These are phyloP conservation scores for Plectranthus barbatus DNA, from an alignment of 257 asterid genomes.

Conservation along the genomic window DNA sequence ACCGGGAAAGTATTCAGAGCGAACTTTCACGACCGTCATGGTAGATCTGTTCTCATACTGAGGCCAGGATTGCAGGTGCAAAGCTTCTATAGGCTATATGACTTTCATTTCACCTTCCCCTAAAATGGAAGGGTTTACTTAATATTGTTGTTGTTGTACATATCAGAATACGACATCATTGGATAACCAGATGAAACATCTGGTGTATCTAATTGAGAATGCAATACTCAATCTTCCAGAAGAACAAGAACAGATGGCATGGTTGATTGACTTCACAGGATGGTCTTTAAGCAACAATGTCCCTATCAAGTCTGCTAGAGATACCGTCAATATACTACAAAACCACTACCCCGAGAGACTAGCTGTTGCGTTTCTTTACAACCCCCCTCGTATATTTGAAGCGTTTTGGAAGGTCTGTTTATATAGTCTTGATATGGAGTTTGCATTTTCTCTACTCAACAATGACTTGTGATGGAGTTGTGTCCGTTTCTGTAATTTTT, in stretches of 20 bases:
- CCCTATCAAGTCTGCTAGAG: constrained; percentile 79
- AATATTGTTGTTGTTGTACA: background rate
- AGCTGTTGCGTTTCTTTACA: constrained; percentile 73
- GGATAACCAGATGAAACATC: constrained; percentile 78
- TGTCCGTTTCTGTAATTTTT: background rate
- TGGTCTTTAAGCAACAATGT: constrained; percentile 76
- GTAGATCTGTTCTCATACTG: constrained; percentile 80
- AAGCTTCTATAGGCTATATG: background rate
- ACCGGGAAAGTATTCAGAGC: constrained; percentile 85
- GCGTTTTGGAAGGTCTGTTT: constrained; percentile 88
- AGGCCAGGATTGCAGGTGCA: constrained; percentile 86
- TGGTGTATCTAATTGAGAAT: constrained; percentile 85
- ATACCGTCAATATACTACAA: constrained; percentile 63
- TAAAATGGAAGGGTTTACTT: background rate
- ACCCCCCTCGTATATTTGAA: constrained; percentile 86
- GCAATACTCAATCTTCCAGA: constrained; percentile 90
- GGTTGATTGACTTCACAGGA: constrained; percentile 92
- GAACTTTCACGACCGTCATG: constrained; percentile 74
- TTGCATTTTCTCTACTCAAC: background rate
- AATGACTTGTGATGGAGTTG: background rate
- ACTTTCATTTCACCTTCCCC: background rate
- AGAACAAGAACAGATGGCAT: constrained; percentile 90
- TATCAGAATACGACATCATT: constrained; percentile 71
- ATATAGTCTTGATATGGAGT: background rate
- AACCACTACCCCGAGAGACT: constrained; percentile 91